Conservation (phyloP, 495 filamentous ascomycete species). For the Paragyromitra xinjiangensis region DNA sequence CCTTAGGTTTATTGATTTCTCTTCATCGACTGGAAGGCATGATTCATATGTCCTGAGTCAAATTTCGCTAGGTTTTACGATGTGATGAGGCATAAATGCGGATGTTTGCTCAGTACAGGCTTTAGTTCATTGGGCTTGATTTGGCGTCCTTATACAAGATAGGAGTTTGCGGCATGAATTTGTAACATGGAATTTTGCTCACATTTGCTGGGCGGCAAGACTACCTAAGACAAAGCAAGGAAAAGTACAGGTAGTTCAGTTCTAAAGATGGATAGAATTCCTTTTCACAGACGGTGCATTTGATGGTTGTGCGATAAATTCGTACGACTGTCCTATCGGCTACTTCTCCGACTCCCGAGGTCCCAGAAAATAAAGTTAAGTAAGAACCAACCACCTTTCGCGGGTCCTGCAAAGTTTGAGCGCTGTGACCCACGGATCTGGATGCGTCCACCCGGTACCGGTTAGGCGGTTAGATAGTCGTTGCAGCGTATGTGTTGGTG, state of each 20-base stretch:
- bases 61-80: constrained; percentile 10
- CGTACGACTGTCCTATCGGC: constrained; percentile 29
- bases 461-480: constrained; percentile 28
- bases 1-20: constrained; percentile 21
- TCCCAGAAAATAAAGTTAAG: constrained; percentile 30
- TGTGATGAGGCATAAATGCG: not conserved
- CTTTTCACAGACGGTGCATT: not conserved
- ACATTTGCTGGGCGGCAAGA: not conserved
- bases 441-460: constrained; percentile 1
- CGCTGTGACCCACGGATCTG: constrained; percentile 34
- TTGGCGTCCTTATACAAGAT: constrained; percentile 12
- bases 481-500: constrained; percentile 10
- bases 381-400: constrained; percentile 34
- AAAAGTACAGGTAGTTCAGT: constrained; percentile 18
- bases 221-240: not conserved
- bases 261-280: constrained; percentile 6
- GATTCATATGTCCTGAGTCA: not conserved
- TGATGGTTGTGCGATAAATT: constrained; percentile 8
- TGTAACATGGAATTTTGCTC: constrained; percentile 31
- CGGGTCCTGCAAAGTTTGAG: constrained; percentile 27
- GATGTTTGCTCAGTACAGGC: constrained; percentile 17
- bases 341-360: constrained; percentile 22
- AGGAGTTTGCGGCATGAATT: constrained; percentile 40
- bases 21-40: constrained; percentile 4
- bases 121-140: constrained; percentile 31